Percentiles rank a stretch among this genome's conserved stretches.
Conservation (phyloP, 805 yeast genomes). For the Metschnikowia reukaufii region DNA sequence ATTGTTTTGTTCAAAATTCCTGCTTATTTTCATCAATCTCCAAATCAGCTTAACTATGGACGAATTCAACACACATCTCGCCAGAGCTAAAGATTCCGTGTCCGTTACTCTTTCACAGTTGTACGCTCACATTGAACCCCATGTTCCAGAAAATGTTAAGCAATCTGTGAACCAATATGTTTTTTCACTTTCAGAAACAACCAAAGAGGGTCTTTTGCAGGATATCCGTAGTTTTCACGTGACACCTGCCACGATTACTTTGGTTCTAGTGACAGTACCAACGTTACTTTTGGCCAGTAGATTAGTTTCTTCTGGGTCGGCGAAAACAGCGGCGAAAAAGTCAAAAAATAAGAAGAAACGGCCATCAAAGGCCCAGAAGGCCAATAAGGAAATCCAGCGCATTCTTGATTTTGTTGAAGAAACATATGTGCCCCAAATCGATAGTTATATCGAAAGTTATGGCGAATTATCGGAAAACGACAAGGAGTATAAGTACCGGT, state of each 20-base stretch:
- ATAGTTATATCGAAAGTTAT: conserved; percentile 16
- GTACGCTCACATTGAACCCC: conserved; percentile 5
- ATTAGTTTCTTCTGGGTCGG: conserved; percentile 12
- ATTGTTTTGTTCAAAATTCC: too few relatives aligned
- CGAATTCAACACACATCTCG: conserved; percentile 7
- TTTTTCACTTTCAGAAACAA: conserved; percentile 14
- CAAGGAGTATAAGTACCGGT: conserved; percentile 51
- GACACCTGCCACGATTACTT: conserved; percentile 36
- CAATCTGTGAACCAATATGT: conserved; percentile 14
- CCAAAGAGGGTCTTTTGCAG: conserved; percentile 25
- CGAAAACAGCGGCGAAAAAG: conserved; percentile 13
- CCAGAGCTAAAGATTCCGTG: conserved; percentile 9
- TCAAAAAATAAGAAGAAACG: conserved; percentile 36
- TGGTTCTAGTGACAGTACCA: conserved; percentile 31
- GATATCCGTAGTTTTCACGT: conserved; percentile 31
- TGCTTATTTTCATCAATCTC: not conserved
- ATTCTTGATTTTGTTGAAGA: conserved; percentile 42
- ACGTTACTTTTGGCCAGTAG: conserved; percentile 27
- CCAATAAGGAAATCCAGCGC: conserved; percentile 39
- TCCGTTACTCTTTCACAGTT: conserved; percentile 4
- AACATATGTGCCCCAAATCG: conserved; percentile 35
- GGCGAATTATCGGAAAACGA: conserved; percentile 17
- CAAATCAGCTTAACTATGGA: conserved; percentile 5
- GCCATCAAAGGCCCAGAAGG: conserved; percentile 39
- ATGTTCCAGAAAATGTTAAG: conserved; percentile 6